phyloP scores from a whole-genome alignment of 208 protist species.

The Balamuthia mandrillaris region DNA sequence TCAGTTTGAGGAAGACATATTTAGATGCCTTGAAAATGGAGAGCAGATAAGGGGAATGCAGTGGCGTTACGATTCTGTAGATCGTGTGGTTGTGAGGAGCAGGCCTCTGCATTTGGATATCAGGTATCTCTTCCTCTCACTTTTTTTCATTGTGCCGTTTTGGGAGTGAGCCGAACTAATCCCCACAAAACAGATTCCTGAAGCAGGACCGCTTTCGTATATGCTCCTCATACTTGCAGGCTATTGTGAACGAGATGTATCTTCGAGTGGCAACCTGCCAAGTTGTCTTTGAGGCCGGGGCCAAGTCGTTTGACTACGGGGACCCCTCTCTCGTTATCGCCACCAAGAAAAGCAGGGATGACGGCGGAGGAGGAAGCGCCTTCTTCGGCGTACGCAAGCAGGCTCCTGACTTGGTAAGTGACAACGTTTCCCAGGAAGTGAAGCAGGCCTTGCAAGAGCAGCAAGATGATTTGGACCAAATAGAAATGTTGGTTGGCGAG shows the following conservation, averaged over 20 bases:
- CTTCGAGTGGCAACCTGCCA: not conserved
- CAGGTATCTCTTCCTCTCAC: not conserved
- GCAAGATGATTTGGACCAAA: not conserved
- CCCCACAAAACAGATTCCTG: no score
- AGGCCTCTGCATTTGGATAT: not conserved
- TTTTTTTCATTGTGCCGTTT: not conserved
- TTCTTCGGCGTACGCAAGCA: not conserved
- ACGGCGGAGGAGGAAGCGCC: not conserved
- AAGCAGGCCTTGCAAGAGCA: not conserved
- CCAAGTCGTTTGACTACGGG: not conserved
- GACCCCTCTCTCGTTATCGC: not conserved
- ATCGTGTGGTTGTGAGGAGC: not conserved
- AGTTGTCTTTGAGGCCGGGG: not conserved
- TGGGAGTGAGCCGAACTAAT: no score
- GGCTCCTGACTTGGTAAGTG: not conserved
- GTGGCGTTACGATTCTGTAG: not conserved
- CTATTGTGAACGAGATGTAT: not conserved
- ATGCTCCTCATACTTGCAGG: not conserved
- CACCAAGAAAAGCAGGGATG: not conserved
- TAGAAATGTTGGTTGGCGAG: not conserved
- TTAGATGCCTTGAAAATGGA: not conserved
- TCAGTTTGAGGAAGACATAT: not conserved
- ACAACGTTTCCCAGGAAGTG: not conserved
- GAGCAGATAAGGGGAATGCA: not conserved
- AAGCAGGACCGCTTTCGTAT: not conserved